These are phyloP conservation scores for Apiospora koreana DNA, from an alignment of 2,329 filamentous ascomycete genomes.

Conservation along the genomic window DNA sequence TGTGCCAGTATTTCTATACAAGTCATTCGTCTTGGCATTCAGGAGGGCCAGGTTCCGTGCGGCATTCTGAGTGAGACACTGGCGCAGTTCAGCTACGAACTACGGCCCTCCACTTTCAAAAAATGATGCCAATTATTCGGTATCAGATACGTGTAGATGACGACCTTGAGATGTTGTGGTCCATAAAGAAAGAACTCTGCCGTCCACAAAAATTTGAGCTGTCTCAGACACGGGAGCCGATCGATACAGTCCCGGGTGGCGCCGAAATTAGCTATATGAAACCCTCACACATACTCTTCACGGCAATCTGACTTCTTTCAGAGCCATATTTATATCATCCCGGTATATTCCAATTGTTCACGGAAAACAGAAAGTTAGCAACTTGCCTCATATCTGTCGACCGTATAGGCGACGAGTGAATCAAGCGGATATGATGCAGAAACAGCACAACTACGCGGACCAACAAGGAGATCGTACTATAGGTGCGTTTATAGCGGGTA, in stretches of 20 bases:
- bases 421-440: too few species aligned
- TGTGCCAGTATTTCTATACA: background rate
- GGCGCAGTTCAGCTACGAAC: background rate
- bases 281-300: background rate
- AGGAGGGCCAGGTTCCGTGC: background rate
- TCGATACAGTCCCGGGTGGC: too few species aligned
- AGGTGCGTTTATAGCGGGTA: background rate
- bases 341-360: too few species aligned
- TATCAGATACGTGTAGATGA: background rate
- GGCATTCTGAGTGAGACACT: background rate
- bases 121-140: background rate
- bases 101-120: background rate
- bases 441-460: background rate
- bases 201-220: background rate
- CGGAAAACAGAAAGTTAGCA: too few species aligned
- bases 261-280: background rate
- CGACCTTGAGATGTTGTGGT: background rate
- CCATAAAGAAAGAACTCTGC: background rate
- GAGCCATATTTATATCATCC: too few species aligned
- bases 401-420: too few species aligned
- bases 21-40: background rate
- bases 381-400: too few species aligned
- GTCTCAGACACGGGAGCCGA: background rate
- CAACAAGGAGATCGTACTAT: background rate
- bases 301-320: too few species aligned